A percentile compares a stretch with the other conserved stretches of the same genome.
These are phyloP conservation scores for Aspergillus sp. DNA, from an alignment of 2,329 filamentous ascomycete species.

Conservation along the genomic window DNA sequence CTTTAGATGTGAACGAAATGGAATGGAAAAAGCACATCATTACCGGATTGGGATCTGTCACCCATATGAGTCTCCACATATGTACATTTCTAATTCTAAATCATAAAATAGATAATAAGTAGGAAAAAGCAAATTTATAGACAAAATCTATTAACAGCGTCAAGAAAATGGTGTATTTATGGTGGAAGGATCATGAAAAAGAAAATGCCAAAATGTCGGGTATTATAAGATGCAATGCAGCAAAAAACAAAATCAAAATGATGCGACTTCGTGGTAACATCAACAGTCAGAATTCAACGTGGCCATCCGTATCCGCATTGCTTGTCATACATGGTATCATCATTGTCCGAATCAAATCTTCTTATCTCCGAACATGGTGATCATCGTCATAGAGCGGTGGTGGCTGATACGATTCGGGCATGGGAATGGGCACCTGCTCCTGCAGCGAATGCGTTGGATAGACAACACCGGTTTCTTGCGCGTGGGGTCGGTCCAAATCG, in stretches of 20 bases:
- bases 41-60: too few relatives aligned
- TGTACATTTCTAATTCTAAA: too few relatives aligned
- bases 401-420: conserved; percentile 26
- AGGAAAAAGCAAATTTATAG: not conserved
- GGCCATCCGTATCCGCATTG: too few relatives aligned
- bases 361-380: conserved; percentile 6
- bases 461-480: conserved; percentile 2
- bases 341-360: conserved; percentile 1
- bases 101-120: too few relatives aligned
- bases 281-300: too few relatives aligned
- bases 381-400: conserved; percentile 19
- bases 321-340: too few relatives aligned
- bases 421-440: conserved; percentile 25
- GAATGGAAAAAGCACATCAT: too few relatives aligned
- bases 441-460: conserved; percentile 21
- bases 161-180: not conserved
- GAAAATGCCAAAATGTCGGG: conserved; percentile 9
- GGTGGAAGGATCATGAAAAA: conserved; percentile 2
- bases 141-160: conserved; percentile 1
- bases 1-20: too few relatives aligned
- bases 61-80: too few relatives aligned
- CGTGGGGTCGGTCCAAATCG: conserved; percentile 9
- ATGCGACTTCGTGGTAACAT: not conserved
- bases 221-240: conserved; percentile 8
- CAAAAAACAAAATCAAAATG: not conserved